Evolutionary conservation across 106 monocot genomes (phyloP).

Genomic region (Allium fistulosum): DNA sequence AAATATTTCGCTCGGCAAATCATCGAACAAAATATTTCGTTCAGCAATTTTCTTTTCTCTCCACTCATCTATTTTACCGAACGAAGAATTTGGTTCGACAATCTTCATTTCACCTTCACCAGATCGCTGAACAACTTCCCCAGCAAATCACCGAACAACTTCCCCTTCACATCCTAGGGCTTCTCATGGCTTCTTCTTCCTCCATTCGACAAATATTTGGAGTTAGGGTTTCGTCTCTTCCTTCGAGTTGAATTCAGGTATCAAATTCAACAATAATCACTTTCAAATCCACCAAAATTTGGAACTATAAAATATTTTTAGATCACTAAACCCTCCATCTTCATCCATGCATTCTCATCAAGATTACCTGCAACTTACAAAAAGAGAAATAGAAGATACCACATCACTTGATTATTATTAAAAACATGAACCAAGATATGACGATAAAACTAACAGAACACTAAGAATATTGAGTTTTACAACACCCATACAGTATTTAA

Average conservation of each 20-base stretch:
- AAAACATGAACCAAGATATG: too few relatives aligned
- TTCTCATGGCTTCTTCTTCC: constrained; percentile 45
- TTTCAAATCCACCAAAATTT: constrained; percentile 56
- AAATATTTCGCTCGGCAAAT: too few relatives aligned
- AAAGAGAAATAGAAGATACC: not conserved
- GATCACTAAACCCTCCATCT: constrained; percentile 48
- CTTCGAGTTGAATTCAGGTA: too few relatives aligned
- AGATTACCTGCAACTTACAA: constrained; percentile 46
- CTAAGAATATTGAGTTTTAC: too few relatives aligned
- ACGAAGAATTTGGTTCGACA: too few relatives aligned
- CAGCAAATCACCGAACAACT: constrained; percentile 20
- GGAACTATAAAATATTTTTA: constrained; percentile 38
- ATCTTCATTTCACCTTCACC: constrained; percentile 68
- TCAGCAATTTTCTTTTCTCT: too few relatives aligned
- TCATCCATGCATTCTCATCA: constrained; percentile 58
- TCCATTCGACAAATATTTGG: constrained; percentile 41
- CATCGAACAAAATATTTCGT: too few relatives aligned
- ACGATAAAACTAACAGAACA: too few relatives aligned
- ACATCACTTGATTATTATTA: not conserved
- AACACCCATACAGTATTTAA: too few relatives aligned
- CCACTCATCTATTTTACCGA: too few relatives aligned
- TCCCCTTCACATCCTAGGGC: constrained; percentile 35
- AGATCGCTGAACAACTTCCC: constrained; percentile 32
- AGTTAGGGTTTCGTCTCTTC: too few relatives aligned
- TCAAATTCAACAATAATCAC: too few relatives aligned